phyloP scores from a whole-genome alignment of 345 rosid genomes.

The Turnera subulata region DNA sequence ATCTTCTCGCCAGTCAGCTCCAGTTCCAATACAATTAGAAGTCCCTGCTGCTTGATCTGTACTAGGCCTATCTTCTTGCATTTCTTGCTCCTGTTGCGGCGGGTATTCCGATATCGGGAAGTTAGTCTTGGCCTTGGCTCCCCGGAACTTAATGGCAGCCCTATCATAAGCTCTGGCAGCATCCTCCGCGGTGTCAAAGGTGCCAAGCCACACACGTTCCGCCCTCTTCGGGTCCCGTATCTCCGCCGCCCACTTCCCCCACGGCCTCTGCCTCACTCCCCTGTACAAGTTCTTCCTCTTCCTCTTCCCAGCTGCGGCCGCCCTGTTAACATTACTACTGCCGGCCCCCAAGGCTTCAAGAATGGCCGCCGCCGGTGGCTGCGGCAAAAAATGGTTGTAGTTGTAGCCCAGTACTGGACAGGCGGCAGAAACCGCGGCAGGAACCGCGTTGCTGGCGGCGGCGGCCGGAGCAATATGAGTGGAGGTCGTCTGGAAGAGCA shows the following conservation, averaged over 20 bases:
- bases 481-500: neutral
- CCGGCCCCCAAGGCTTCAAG: too few relatives aligned
- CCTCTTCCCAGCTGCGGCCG: neutral
- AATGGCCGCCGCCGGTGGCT: too few relatives aligned
- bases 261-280: slow-evolving; percentile 38
- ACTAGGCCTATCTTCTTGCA: neutral
- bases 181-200: slow-evolving; percentile 30
- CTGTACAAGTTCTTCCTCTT: slow-evolving; percentile 25
- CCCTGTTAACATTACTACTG: neutral
- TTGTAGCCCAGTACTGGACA: slow-evolving; percentile 18
- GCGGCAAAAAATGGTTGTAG: slow-evolving; percentile 2
- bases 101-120: slow-evolving; percentile 29
- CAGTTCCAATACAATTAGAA: neutral
- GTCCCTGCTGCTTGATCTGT: neutral
- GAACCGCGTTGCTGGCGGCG: neutral
- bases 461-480: neutral
- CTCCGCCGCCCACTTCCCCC: slow-evolving; percentile 43
- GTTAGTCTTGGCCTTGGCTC: slow-evolving; percentile 30
- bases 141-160: slow-evolving; percentile 29
- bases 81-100: neutral
- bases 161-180: slow-evolving; percentile 40
- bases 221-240: slow-evolving; percentile 28
- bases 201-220: slow-evolving; percentile 33
- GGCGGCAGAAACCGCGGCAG: slow-evolving; percentile 6
- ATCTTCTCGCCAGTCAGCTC: neutral